Base-by-base conservation (phyloP, 768 basidiomycete species). In the Hypholoma sublateritium region DNA sequence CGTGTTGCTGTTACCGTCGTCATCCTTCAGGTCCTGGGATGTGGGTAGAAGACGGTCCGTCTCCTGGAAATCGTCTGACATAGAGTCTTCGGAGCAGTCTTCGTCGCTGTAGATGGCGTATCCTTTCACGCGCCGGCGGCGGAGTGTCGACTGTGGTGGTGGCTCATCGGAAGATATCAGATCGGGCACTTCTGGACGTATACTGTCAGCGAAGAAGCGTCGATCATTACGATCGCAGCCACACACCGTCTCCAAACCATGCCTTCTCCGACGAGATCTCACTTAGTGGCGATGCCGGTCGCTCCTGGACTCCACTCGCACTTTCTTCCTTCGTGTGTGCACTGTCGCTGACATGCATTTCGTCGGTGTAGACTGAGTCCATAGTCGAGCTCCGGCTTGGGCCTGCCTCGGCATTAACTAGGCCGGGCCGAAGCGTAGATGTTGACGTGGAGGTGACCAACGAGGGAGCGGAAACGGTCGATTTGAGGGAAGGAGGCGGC, bases 101-200 rank as follows among this genome's bases (percentile, higher is more conserved):
- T 75, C 75, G 56, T 80, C 82, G 1, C 80, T 77, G 60, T 76
- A 70, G 43, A 81, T 63, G 2, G 56, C 50, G 60, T 80, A 83
- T 2, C 77, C 77, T 24, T 67, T 71, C 5, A 72, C 56, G 34
- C 72, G 64, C 24, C 70, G 69, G n/a, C 68, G 65, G 13, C 68
- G 65, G 22, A 65, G 62, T 6, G 37, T 21, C 17, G 36, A 21
- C 25, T 41, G 54, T 50, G 63, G 61, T 16, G 59, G 55, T 35
- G 64, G 21, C 9, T 48, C 36, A 0, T 54, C 51, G 24, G 50
- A 16, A 21, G 25, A 32, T 17, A 37, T 11, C 21, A 50, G 25
- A 42, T 64, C 50, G 19, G 53, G 34, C 5, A 36, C 21, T 8
- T 53, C 53, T 53, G 16, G 41, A 39, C 42, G 1, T 5, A 53